Percentiles rank a stretch among this genome's conserved stretches.
Conservation (phyloP, 2,329 filamentous ascomycete species). For the Lecanosticta acicola region DNA sequence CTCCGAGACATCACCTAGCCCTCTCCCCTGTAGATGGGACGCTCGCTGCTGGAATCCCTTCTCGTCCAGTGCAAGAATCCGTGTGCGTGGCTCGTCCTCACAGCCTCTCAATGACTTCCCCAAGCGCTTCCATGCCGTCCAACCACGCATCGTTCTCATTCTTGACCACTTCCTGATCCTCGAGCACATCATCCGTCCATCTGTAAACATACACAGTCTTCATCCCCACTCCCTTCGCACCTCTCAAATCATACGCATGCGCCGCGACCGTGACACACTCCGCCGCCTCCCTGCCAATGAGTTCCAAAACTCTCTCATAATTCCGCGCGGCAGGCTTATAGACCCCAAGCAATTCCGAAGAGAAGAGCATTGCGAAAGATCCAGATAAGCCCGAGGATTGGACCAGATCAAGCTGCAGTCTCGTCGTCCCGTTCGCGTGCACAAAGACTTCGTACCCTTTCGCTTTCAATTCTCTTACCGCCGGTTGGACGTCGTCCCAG, state of each 20-base stretch:
- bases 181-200: conserved; percentile 50
- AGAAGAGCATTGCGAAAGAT: conserved; percentile 49
- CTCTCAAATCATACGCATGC: conserved; percentile 51
- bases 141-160: conserved; percentile 38
- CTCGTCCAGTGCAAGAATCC: no score
- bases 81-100: no score
- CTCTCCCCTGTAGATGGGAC: no score
- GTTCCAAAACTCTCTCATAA: conserved; percentile 43
- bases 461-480: conserved; percentile 37
- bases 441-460: conserved; percentile 40
- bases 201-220: conserved; percentile 49
- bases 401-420: conserved; percentile 50
- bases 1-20: no score
- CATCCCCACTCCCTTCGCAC: conserved; percentile 46
- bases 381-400: conserved; percentile 37
- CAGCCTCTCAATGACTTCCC: conserved; percentile 2
- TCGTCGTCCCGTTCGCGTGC: conserved; percentile 51
- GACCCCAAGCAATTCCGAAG: conserved; percentile 46
- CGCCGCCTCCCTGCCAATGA: conserved; percentile 43
- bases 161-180: conserved; percentile 38
- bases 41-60: no score
- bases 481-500: conserved; percentile 48
- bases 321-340: conserved; percentile 46
- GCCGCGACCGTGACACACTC: conserved; percentile 50
- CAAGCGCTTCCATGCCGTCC: conserved; percentile 13